Percentiles rank a stretch among this genome's conserved stretches.
phyloP scores from a whole-genome alignment of 2,329 filamentous ascomycete genomes.

The Exophiala calicioides region DNA sequence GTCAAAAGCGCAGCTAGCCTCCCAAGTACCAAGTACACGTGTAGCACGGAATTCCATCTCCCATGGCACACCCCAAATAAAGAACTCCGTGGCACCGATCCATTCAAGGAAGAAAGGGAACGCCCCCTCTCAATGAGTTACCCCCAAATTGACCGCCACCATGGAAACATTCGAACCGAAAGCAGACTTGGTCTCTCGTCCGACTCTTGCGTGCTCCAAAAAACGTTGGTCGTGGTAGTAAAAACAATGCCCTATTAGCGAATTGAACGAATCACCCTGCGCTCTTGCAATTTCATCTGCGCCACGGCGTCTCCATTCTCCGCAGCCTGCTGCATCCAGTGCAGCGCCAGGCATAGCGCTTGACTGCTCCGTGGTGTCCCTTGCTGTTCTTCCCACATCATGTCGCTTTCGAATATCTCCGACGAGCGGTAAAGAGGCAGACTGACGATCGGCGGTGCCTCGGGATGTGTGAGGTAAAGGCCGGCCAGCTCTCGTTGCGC shows the following conservation, averaged over 20 bases:
- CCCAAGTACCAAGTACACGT: constrained; percentile 21
- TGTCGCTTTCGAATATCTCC: constrained; percentile 86
- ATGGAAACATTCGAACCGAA: constrained; percentile 1
- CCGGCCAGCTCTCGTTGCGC: constrained; percentile 92
- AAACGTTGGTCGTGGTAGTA: constrained; percentile 12
- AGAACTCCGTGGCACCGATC: neutral
- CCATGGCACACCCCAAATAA: neutral
- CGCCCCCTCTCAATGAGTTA: too few species aligned
- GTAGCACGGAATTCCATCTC: constrained; percentile 12
- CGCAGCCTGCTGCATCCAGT: constrained; percentile 94
- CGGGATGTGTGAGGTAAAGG: constrained; percentile 88
- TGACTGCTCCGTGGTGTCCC: constrained; percentile 51
- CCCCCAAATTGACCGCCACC: constrained; percentile 1
- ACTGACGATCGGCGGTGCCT: constrained; percentile 76
- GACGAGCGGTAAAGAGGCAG: constrained; percentile 79
- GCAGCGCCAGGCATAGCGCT: constrained; percentile 89
- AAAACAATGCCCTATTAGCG: constrained; percentile 43
- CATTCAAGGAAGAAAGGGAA: constrained; percentile 4
- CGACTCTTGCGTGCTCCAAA: neutral
- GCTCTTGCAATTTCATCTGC: constrained; percentile 75
- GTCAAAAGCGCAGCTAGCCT: constrained; percentile 16
- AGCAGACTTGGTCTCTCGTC: neutral
- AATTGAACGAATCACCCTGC: constrained; percentile 62
- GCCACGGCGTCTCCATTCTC: constrained; percentile 84
- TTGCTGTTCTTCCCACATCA: constrained; percentile 63